phyloP scores from a whole-genome alignment of 306 rosid genomes.

The Prunus davidiana region DNA sequence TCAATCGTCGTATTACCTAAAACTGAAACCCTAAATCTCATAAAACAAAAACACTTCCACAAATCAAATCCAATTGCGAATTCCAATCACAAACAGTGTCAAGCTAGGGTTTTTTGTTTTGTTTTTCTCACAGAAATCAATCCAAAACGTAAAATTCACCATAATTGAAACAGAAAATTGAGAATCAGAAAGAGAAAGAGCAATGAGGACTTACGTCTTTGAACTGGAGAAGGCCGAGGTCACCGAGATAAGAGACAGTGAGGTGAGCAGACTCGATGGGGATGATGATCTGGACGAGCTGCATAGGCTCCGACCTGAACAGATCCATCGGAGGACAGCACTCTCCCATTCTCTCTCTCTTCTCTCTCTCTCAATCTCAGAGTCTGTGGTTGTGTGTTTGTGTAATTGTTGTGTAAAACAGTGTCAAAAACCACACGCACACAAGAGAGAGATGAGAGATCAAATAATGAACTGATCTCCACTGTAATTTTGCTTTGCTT shows the following conservation, averaged over 20 bases:
- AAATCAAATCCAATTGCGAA: constrained; percentile 2
- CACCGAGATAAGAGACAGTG: constrained; percentile 92
- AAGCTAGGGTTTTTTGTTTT: constrained; percentile 23
- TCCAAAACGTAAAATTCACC: neutral
- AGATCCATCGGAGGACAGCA: constrained; percentile 98
- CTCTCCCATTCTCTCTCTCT: constrained; percentile 57
- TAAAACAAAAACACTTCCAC: neutral
- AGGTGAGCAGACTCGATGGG: constrained; percentile 91
- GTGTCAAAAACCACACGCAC: neutral
- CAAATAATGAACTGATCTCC: neutral
- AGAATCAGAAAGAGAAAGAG: neutral
- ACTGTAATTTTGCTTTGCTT: neutral
- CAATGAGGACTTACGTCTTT: constrained; percentile 54
- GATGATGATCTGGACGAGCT: constrained; percentile 90
- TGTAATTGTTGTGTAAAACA: neutral
- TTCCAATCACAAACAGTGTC: neutral
- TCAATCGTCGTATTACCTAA: neutral
- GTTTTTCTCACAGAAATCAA: neutral
- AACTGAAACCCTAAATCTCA: neutral
- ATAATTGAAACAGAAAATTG: neutral
- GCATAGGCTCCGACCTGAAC: constrained; percentile 98
- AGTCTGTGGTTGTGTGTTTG: neutral
- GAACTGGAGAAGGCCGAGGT: constrained; percentile 89
- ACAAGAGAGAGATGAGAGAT: neutral
- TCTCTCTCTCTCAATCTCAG: neutral